Evolutionary conservation across 2,329 filamentous ascomycete species (phyloP).

Genomic region (Didymella pomorum): DNA sequence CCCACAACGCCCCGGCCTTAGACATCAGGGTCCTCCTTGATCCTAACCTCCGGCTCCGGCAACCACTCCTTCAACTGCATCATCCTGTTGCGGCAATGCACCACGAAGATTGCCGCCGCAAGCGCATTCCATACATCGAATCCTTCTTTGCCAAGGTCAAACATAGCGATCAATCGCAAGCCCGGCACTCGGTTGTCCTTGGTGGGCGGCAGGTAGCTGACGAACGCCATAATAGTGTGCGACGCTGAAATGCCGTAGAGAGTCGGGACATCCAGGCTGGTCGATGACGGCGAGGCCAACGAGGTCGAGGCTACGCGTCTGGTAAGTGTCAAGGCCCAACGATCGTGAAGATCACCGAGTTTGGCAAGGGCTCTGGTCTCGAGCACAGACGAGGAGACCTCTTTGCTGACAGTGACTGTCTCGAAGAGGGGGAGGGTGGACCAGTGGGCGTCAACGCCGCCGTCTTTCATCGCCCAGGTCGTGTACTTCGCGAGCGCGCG

Average conservation of each 20-base stretch:
- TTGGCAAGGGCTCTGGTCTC: constrained; percentile 55
- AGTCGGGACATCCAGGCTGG: constrained; percentile 52
- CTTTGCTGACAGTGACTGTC: constrained; percentile 52
- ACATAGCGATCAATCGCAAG: constrained; percentile 58
- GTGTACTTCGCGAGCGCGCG: constrained; percentile 58
- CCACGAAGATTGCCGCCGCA: constrained; percentile 63
- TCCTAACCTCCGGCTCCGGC: constrained; percentile 26
- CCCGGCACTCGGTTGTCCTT: constrained; percentile 30
- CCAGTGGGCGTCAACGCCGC: constrained; percentile 49
- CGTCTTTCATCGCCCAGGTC: constrained; percentile 63
- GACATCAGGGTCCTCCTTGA: constrained; percentile 43
- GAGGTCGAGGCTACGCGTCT: constrained; percentile 20
- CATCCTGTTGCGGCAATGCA: constrained; percentile 62
- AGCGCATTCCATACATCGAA: constrained; percentile 69
- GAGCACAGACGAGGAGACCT: constrained; percentile 51
- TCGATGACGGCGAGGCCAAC: background rate
- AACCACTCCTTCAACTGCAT: constrained; percentile 53
- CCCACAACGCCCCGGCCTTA: constrained; percentile 3
- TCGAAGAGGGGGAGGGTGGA: constrained; percentile 56
- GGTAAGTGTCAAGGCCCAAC: constrained; percentile 53
- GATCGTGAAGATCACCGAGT: constrained; percentile 54
- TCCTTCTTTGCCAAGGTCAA: constrained; percentile 61
- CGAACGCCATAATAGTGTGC: constrained; percentile 61
- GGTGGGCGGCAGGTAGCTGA: constrained; percentile 57
- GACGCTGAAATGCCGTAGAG: constrained; percentile 64